phyloP scores from a whole-genome alignment of 2,329 filamentous ascomycete species.

The Cladosporium velox region DNA sequence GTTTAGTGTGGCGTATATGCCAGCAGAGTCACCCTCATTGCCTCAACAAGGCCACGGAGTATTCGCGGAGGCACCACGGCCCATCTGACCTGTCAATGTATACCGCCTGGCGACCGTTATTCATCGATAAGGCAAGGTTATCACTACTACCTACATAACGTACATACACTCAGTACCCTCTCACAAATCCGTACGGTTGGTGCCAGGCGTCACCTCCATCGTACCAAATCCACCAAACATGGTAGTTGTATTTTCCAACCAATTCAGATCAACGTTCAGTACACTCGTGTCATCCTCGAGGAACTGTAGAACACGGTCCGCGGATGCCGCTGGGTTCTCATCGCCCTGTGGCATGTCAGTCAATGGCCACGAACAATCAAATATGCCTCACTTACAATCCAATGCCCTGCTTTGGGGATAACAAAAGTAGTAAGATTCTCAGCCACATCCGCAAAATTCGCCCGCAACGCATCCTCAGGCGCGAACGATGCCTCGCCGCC shows the following conservation, averaged over 20 bases:
- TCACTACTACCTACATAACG: background rate
- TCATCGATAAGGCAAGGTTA: background rate
- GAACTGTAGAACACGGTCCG: conserved; percentile 26
- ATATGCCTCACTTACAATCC: conserved; percentile 31
- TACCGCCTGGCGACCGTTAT: background rate
- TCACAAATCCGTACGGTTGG: conserved; percentile 6
- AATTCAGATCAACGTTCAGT: conserved; percentile 25
- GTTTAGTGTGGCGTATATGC: background rate
- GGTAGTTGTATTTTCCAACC: conserved; percentile 26
- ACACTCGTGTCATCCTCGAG: conserved; percentile 25
- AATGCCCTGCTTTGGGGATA: conserved; percentile 44
- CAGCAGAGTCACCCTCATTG: background rate
- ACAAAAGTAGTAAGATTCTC: conserved; percentile 35
- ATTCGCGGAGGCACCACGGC: background rate
- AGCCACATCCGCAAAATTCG: conserved; percentile 30
- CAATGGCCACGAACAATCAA: background rate
- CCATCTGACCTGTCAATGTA: background rate
- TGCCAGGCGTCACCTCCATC: conserved; percentile 1
- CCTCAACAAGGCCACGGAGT: background rate
- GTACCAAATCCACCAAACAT: conserved; percentile 18
- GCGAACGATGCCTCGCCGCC: conserved; percentile 42
- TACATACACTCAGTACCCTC: background rate
- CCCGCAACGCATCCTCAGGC: conserved; percentile 24
- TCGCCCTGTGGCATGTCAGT: conserved; percentile 25
- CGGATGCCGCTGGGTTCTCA: conserved; percentile 32